Evolutionary conservation across 176 grass and related monocot species (phyloP), one percentile per base, ranked within the genome.

Genomic region (Dendrocalamus sinicus): DNA sequence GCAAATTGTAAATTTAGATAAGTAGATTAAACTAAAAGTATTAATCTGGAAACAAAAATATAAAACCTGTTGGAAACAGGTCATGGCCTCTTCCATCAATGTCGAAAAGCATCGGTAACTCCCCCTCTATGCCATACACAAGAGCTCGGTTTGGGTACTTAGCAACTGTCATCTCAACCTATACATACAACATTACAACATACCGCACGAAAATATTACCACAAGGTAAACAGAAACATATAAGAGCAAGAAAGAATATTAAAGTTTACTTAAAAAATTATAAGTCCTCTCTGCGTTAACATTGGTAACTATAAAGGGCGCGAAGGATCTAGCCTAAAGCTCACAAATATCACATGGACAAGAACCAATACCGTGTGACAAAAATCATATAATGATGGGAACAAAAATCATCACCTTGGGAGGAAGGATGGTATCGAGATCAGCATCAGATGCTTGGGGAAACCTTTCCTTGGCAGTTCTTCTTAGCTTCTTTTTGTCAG

Each of bases 401-500:
- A 59, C 32, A 35, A 16, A 79, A 70, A 11, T 48, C n/a, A 47
- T 50, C 76, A 98, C 96, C 91, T 98, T 98, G 70, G 90, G 84
- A 61, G 96, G 96, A 81, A 95, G 84, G 73, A 98, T 93, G 67
- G 81, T 80, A 81, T 98, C 96, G 3, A 98, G 81, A 80, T 98
- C 84, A 48, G 88, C 76, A 89, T 95, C 96, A 44, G 93, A 86
- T 40, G 89, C 93, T 80, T 92, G 93, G 47, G 83, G 88, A 73
- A 98, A 95, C 84, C 90, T 89, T 76, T 91, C 93, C 84, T 95
- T 95, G 81, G 90, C 76, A 52, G 81, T 88, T 90, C 96, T 92
- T 89, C 93, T 90, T 52, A 95, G 73, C 51, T 98, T 98, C 91
- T 98, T 98, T 89, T 98, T 98, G 84, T 98, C 96, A 46, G 96